Evolutionary conservation across 257 asterid genomes (phyloP), one percentile per base, ranked within the genome.

Genomic region (Salvia miltiorrhiza): DNA sequence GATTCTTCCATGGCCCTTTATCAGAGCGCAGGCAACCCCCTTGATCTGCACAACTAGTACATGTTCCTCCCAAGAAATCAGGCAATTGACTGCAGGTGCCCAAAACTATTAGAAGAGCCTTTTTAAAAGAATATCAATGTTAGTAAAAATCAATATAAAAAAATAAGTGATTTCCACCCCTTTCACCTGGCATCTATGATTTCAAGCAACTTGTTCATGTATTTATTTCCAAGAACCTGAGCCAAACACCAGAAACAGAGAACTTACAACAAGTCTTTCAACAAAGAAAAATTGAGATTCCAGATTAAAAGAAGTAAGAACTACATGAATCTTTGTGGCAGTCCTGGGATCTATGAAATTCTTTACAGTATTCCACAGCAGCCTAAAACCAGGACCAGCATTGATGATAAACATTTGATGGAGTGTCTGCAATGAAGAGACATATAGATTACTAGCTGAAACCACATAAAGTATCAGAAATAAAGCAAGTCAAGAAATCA

Each of bases 1-100:
- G 95, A 85, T 94, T 80, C 79, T 92, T 88, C 99, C 99, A 94
- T 33, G 99, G 97, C 63, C 99, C 98, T 84, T 91, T 94, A 82
- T 94, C 97, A 64, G 99, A 88, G 59, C 77, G 96, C 70, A 89
- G 86, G 85, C 99, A 94, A 8, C 97, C 97, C 43, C 98, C 97
- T 77, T 84, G 77, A 55, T 82, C 92, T 26, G 92, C 88, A 79
- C 98, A 94, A 12, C 43, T 37, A 14, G 83, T 86, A 48, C 99
- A 94, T 24, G 73, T 77, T 71, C 99, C 99, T 49, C 98, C 99
- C 74, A 94, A 70, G 78, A 94, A 94, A 7, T 91, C 94, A 30
- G 99, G 98, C 77, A 94, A 79, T 84, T 94, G 93, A 75, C 99
- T 94, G 90, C 82, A 77, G 65, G 70, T 72, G 19, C 53, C 47